Percentiles rank a stretch among this genome's conserved stretches.
Evolutionary conservation across 2,329 filamentous ascomycete species (phyloP).

Genomic region (Alternaria brassicicola): DNA sequence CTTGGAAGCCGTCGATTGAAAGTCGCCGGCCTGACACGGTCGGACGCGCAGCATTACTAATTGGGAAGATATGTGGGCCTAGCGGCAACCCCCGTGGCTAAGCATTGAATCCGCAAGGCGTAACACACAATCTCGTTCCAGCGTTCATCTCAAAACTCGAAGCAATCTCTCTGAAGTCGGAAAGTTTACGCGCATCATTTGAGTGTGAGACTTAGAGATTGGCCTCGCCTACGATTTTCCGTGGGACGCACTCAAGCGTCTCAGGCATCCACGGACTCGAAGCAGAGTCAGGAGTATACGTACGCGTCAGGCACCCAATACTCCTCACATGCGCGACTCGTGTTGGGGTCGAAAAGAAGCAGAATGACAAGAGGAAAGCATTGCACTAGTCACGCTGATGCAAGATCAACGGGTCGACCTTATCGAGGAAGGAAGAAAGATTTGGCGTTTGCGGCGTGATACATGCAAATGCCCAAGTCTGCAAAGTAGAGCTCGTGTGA

Average conservation of each 20-base stretch:
- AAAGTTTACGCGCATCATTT: not conserved
- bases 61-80: constrained; percentile 3
- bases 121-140: not conserved
- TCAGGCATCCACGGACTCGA: not conserved
- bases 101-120: constrained; percentile 1
- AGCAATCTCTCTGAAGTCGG: not conserved
- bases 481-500: not conserved
- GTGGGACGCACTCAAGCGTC: not conserved
- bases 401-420: not conserved
- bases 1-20: constrained; percentile 1
- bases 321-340: not conserved
- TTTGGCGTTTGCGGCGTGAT: not conserved
- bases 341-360: not conserved
- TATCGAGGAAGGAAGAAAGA: not conserved
- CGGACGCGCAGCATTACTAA: not conserved
- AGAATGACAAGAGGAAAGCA: not conserved
- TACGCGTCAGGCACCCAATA: not conserved
- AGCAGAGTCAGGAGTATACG: not conserved
- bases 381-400: not conserved
- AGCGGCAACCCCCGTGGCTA: constrained; percentile 3
- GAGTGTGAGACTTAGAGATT: not conserved
- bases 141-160: not conserved
- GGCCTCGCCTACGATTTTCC: not conserved
- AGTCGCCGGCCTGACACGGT: not conserved
- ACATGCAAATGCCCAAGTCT: not conserved